Evolutionary conservation across 2,329 filamentous ascomycete genomes (phyloP).

Genomic region (Epichloe gansuensis): DNA sequence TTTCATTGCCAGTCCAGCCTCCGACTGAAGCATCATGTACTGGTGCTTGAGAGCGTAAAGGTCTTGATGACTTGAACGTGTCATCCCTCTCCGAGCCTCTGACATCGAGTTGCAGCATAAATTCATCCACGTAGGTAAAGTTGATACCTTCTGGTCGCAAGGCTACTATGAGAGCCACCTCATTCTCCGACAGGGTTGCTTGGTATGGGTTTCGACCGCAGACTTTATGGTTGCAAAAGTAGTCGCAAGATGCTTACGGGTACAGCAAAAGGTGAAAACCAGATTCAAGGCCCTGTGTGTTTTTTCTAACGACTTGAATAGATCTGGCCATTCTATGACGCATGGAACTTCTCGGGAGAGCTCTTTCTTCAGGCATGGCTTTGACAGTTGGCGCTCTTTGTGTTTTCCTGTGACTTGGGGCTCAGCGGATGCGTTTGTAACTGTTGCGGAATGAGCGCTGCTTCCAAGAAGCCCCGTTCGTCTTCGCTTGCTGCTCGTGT

Average conservation of each 20-base stretch:
- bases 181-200: constrained; percentile 57
- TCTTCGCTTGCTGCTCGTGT: not conserved
- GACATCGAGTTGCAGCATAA: constrained; percentile 67
- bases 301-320: constrained; percentile 59
- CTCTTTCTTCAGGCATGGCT: not conserved
- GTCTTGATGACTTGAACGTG: constrained; percentile 38
- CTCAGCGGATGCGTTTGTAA: not conserved
- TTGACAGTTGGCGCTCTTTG: not conserved
- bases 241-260: constrained; percentile 81
- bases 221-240: constrained; percentile 81
- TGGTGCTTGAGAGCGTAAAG: constrained; percentile 36
- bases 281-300: constrained; percentile 79
- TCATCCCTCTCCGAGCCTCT: constrained; percentile 54
- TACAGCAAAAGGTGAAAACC: constrained; percentile 89
- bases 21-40: constrained; percentile 44
- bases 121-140: constrained; percentile 78
- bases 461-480: not conserved
- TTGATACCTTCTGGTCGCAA: constrained; percentile 66
- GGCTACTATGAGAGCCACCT: constrained; percentile 71
- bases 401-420: not conserved
- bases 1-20: constrained; percentile 37
- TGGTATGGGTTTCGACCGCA: constrained; percentile 73
- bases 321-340: constrained; percentile 53
- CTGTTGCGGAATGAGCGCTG: not conserved
- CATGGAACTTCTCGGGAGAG: not conserved